Percentiles rank a stretch among this genome's conserved stretches.
These are phyloP conservation scores for Nicotiana knightiana DNA, from an alignment of 257 asterid species.

Conservation along the genomic window DNA sequence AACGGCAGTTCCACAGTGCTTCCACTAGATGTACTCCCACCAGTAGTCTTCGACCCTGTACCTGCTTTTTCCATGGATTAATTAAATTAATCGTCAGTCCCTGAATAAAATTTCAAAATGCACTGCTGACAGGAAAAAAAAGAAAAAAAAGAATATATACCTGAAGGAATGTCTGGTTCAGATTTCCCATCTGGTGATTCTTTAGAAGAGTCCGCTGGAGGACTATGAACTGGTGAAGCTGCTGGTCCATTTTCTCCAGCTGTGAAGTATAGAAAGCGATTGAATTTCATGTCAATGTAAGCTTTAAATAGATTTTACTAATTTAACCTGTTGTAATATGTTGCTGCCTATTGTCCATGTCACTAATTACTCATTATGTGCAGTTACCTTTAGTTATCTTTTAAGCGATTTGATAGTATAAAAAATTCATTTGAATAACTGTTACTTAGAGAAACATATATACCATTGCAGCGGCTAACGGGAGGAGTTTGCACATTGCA, in stretches of 20 bases:
- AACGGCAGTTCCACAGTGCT: conserved; percentile 15
- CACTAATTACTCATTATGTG: too few relatives aligned
- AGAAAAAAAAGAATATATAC: neutral
- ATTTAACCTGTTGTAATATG: too few relatives aligned
- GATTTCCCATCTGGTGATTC: conserved; percentile 12
- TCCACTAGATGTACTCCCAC: conserved; percentile 30
- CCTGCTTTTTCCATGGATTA: neutral
- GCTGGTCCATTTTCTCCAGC: conserved; percentile 25
- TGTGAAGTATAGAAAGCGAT: neutral
- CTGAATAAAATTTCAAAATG: neutral
- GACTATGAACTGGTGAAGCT: conserved; percentile 4
- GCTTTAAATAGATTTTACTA: too few relatives aligned
- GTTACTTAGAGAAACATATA: neutral
- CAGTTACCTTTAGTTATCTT: neutral
- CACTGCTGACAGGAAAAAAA: neutral
- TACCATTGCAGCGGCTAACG: conserved; percentile 38
- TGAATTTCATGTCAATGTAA: neutral
- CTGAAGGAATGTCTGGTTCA: neutral
- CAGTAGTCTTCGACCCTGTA: conserved; percentile 30
- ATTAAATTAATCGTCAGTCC: neutral
- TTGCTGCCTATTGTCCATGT: too few relatives aligned
- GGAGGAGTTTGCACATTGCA: conserved; percentile 51
- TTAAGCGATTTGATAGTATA: neutral
- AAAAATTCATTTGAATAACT: neutral
- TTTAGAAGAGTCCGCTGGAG: conserved; percentile 10